A percentile compares a stretch with the other conserved stretches of the same genome.
phyloP scores from a whole-genome alignment of 306 rosid species.

The Ormosia emarginata region DNA sequence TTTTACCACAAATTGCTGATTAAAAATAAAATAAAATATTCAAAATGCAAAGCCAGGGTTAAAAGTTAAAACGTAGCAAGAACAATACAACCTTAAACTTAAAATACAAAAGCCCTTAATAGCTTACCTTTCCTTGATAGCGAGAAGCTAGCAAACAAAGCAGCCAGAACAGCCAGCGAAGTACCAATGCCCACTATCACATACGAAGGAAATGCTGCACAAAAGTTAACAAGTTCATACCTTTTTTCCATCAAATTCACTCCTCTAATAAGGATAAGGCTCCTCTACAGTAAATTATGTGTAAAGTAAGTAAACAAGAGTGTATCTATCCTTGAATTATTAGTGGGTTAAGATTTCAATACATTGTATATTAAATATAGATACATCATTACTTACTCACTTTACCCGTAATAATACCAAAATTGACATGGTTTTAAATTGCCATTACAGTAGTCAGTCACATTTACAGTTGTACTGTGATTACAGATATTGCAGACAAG shows the following conservation, averaged over 20 bases:
- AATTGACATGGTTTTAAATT: too few species aligned
- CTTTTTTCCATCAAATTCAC: neutral
- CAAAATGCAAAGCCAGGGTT: neutral
- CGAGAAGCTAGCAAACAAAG: slow-evolving; percentile 51
- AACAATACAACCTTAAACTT: neutral
- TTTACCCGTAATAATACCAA: too few species aligned
- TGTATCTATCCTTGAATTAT: too few species aligned
- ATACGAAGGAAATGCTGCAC: slow-evolving; percentile 44
- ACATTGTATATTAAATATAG: too few species aligned
- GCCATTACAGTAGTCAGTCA: neutral
- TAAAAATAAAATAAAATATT: neutral
- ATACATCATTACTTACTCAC: too few species aligned
- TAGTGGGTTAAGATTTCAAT: too few species aligned
- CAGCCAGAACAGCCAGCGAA: slow-evolving; percentile 52
- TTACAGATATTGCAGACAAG: too few species aligned
- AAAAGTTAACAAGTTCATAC: neutral
- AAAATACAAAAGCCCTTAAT: too few species aligned
- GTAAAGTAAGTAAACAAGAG: too few species aligned
- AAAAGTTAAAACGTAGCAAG: neutral
- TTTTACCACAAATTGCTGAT: neutral
- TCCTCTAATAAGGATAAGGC: too few species aligned
- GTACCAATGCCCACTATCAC: slow-evolving; percentile 50
- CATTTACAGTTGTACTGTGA: too few species aligned
- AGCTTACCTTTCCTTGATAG: slow-evolving; percentile 56
- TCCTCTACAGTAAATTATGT: too few species aligned